Evolutionary conservation across 2,329 filamentous ascomycete species (phyloP), one percentile per base, ranked within the genome.

Genomic region (Aspergillus vadensis): DNA sequence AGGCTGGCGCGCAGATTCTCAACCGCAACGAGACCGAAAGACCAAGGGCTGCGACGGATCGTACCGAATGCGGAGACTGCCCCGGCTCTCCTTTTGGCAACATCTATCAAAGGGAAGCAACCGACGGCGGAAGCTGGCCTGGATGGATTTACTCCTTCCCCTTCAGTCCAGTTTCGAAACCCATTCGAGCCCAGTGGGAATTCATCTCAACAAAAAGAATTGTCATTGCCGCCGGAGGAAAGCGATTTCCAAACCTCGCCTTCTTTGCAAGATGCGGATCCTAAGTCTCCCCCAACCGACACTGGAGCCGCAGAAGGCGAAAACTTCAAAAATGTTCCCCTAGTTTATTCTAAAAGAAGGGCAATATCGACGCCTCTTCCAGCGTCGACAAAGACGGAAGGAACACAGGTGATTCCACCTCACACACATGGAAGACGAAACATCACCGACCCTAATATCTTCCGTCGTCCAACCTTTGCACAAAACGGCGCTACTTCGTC

Each of bases 61-160:
- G 68, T 79, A 23, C 79, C 80, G 38, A 75, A 80, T 57, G 68
- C 74, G 15, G 76, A 76, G 63, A 72, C 78, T 62, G 72, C 74
- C 50, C 82, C 83, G 38, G 82, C 80, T 47, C 74, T 85, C 44
- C 68, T 85, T 43, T 74, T 83, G 53, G 81, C 81, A 44, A 73
- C 76, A 7, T 72, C 73, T 10, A 66, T 80, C 39, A 70, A 65
- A 5, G 65, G 62, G 27, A 67, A 65, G 44, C 60, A 68, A 39
- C 54, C 61, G 32, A 64, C 73, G 52, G 65, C 70, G 55, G 66
- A 62, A n/a, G 41, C 51, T 21, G 61, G 65, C 55, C 67, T 73
- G 61, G 65, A 69, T 49, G 64, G 70, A 58, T 71, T 61, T 8
- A 49, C 54, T n/a, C 61, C 62, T 47, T 50, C 27, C 8, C 65